phyloP scores from a whole-genome alignment of 1,284 basidiomycete species.

The Sutorius eximius region DNA sequence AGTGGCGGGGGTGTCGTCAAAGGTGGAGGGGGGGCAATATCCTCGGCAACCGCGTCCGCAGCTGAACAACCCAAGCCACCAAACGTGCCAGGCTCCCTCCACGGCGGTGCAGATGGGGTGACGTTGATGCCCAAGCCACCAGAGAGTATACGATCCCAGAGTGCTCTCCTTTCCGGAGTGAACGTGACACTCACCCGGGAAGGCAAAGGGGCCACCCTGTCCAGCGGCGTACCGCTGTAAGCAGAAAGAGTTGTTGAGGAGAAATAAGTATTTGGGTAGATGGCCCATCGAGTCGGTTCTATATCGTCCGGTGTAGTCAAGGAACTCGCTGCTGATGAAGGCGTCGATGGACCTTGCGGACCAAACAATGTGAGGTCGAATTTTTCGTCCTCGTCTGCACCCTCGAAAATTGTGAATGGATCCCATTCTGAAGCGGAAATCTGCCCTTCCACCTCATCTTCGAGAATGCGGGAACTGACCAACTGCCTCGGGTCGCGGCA shows the following conservation, averaged over 20 bases:
- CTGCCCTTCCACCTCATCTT: slow-evolving; percentile 24
- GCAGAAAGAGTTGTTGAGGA: slow-evolving; percentile 53
- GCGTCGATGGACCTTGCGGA: not conserved
- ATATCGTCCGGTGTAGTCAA: not conserved
- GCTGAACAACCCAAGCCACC: not conserved
- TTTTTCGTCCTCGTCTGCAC: slow-evolving; percentile 38
- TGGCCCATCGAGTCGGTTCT: slow-evolving; percentile 53
- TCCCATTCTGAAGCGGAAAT: slow-evolving; percentile 23
- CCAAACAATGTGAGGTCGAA: slow-evolving; percentile 24
- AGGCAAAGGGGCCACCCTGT: slow-evolving; percentile 20
- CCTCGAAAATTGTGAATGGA: slow-evolving; percentile 39
- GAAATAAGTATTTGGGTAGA: slow-evolving; percentile 60
- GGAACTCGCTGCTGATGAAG: not conserved
- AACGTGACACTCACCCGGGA: slow-evolving; percentile 35
- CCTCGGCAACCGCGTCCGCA: not conserved
- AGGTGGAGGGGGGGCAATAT: slow-evolving; percentile 26
- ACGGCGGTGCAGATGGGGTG: slow-evolving; percentile 19
- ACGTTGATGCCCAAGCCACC: slow-evolving; percentile 3
- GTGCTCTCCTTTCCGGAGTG: slow-evolving; percentile 38
- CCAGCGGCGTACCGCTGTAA: slow-evolving; percentile 47
- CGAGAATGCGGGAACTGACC: slow-evolving; percentile 42
- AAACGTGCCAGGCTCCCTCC: slow-evolving; percentile 26
- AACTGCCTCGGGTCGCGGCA: slow-evolving; percentile 49
- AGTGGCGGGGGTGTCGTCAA: slow-evolving; percentile 29
- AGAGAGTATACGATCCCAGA: slow-evolving; percentile 42